A percentile compares a stretch with the other conserved stretches of the same genome.
These are phyloP conservation scores for Cladosporium sp. DNA, from an alignment of 2,329 filamentous ascomycete species.

Conservation along the genomic window DNA sequence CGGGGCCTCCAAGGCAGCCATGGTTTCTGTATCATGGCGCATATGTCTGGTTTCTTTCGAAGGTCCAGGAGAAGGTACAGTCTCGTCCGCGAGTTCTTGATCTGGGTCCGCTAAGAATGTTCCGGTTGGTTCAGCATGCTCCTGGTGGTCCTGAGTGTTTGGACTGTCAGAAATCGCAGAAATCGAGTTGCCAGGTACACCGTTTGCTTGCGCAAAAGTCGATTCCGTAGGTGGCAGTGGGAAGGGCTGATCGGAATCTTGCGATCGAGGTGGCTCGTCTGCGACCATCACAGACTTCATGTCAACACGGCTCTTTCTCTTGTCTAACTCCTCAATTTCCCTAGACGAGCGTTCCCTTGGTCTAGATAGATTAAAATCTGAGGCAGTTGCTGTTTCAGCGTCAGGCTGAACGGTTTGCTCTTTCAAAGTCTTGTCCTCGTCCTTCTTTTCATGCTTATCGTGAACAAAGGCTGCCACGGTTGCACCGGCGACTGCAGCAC, in stretches of 20 bases:
- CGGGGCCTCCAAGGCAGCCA: conserved; percentile 7
- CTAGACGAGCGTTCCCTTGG: background rate
- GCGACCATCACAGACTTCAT: conserved; percentile 17
- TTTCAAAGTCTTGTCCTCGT: background rate
- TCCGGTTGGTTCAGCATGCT: background rate
- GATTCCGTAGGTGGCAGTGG: background rate
- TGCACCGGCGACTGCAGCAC: conserved; percentile 1
- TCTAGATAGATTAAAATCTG: background rate
- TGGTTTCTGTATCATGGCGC: background rate
- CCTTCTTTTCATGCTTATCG: background rate
- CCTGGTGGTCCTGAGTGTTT: background rate
- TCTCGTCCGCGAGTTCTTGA: background rate
- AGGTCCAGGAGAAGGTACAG: background rate
- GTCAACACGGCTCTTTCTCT: conserved; percentile 19
- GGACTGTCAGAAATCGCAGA: background rate
- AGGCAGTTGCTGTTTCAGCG: background rate
- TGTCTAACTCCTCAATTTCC: conserved; percentile 16
- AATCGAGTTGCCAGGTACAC: background rate
- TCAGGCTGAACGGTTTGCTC: background rate
- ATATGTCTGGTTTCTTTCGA: background rate
- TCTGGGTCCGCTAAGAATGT: background rate
- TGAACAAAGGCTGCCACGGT: background rate
- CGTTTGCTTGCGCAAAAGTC: background rate
- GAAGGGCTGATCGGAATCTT: background rate
- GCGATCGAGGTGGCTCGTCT: background rate